Base-by-base conservation (phyloP, 805 yeast species). In the Saccharomycopsis sp. region DNA sequence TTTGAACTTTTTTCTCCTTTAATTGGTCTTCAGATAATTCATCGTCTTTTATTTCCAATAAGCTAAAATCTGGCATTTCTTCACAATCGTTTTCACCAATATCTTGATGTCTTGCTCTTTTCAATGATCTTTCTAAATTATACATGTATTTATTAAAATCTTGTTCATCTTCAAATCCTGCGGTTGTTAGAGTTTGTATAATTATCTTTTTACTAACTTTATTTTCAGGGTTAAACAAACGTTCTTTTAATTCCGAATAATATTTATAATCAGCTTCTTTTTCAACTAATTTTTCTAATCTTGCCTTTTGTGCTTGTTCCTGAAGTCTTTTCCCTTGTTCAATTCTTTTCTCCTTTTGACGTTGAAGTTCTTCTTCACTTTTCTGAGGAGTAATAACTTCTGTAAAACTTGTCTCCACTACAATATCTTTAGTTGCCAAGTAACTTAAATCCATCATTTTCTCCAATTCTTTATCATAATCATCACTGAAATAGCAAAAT, bases 311-410 rank as follows among this genome's bases (percentile, higher is more conserved):
- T 0, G 97, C 97, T 62, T 88, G 96, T 56, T 86, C 95, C 63
- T 93, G 97, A 50, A 94, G 69, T 52, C 95, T 71, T 51, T 81
- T 75, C 6, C 97, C 97, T 51, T 83, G 84, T 58, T 88, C 96
- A 54, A 75, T 74, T 49, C 95, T 73, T 58, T 82, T 80, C 53
- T 83, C 90, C 1, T 89, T 81, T 51, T 85, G 88, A 21, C 73
- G 61, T 17, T 75, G 78, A 21, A 89, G 62, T 59, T 90, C 97
- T 60, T 86, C 96, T 48, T 82, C 93, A 0, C 87, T 66, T 58
- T 89, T 89, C 58, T 81, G 85, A 36, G 75, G 77, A 42, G 75
- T 80, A 6, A 75, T 69, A 2, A 76, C 72, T 48, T 75, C 85
- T 1, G 77, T 72, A 45, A 83, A 78, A 1, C 96, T 94, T 1